Conservation (phyloP, 2,329 filamentous ascomycete genomes). For the Myriosclerotinia duriaeana region DNA sequence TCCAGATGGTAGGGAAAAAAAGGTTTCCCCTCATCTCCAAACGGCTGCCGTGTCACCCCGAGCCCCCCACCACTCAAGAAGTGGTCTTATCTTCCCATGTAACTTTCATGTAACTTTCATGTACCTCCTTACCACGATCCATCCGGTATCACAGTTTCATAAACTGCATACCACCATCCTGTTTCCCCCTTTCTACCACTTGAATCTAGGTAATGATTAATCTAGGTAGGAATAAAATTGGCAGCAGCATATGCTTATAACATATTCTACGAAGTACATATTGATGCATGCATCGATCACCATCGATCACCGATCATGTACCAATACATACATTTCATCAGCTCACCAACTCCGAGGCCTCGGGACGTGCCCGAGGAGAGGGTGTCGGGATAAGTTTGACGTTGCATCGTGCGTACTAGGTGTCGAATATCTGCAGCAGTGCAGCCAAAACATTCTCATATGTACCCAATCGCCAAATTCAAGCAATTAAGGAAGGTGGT, state of each 20-base stretch:
- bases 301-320: conserved; percentile 5
- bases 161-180: conserved; percentile 11
- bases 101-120: neutral
- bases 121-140: conserved; percentile 10
- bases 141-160: conserved; percentile 20
- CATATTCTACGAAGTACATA: neutral
- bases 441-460: neutral
- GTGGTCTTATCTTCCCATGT: conserved; percentile 8
- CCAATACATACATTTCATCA: neutral
- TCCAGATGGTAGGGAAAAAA: neutral
- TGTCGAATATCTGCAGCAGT: conserved; percentile 6
- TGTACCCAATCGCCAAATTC: neutral
- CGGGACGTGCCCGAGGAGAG: conserved; percentile 22
- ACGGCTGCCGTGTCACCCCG: conserved; percentile 22
- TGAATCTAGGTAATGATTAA: neutral
- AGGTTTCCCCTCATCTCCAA: conserved; percentile 23
- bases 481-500: conserved; percentile 10
- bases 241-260: neutral
- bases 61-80: conserved; percentile 9
- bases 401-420: conserved; percentile 12
- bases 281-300: conserved; percentile 21
- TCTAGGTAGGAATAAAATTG: neutral
- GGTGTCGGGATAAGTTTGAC: conserved; percentile 10
- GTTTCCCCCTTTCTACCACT: neutral
- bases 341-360: conserved; percentile 19